A percentile compares a stretch with the other conserved stretches of the same genome.
phyloP scores from a whole-genome alignment of 1,284 basidiomycete species.

The Ustilago crameri region DNA sequence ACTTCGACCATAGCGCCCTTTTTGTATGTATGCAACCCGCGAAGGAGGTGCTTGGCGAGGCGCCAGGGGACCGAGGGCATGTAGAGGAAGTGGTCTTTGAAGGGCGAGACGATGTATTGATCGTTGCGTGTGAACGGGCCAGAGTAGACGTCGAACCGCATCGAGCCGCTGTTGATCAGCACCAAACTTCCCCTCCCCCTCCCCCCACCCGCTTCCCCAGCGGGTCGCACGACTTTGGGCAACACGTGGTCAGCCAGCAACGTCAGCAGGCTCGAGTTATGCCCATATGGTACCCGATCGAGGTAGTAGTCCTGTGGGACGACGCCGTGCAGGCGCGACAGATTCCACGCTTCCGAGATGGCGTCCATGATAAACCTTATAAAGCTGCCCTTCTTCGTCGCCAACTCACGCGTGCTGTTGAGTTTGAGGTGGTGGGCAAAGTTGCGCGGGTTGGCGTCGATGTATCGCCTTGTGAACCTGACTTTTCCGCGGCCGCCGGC shows the following conservation, averaged over 20 bases:
- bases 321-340: constrained; percentile 58
- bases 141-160: constrained; percentile 63
- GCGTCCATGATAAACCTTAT: constrained; percentile 60
- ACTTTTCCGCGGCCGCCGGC: constrained; percentile 57
- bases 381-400: constrained; percentile 57
- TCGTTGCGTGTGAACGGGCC: constrained; percentile 65
- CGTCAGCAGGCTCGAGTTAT: constrained; percentile 55
- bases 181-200: constrained; percentile 57
- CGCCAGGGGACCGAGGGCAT: constrained; percentile 58
- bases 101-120: constrained; percentile 64
- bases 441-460: constrained; percentile 71
- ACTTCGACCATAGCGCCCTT: constrained; percentile 43
- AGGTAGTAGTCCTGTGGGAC: constrained; percentile 67
- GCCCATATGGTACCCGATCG: constrained; percentile 53
- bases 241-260: constrained; percentile 57
- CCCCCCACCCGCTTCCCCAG: constrained; percentile 42
- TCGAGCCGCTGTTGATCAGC: constrained; percentile 64
- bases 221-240: constrained; percentile 62
- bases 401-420: constrained; percentile 38
- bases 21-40: constrained; percentile 45
- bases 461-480: constrained; percentile 69
- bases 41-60: constrained; percentile 49
- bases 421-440: constrained; percentile 58
- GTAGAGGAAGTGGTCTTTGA: constrained; percentile 63
- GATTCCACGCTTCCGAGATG: constrained; percentile 59